phyloP scores from a whole-genome alignment of 768 basidiomycete genomes.

The Suillus spraguei region DNA sequence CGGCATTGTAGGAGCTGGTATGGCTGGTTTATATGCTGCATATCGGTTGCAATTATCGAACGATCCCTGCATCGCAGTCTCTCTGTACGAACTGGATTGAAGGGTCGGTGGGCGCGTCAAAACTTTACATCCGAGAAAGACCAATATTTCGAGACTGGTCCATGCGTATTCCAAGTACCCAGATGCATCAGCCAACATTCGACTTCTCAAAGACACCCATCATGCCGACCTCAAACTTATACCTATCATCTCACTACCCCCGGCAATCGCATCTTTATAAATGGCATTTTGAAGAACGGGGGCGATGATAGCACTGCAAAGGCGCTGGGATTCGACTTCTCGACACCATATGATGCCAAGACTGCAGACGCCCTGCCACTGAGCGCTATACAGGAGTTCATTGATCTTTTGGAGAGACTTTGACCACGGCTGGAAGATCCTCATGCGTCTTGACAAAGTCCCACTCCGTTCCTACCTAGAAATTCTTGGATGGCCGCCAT shows the following conservation, averaged over 20 bases:
- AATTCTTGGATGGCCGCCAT: conserved; percentile 16
- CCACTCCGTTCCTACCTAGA: conserved; percentile 24
- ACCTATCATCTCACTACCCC: conserved; percentile 10
- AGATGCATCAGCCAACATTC: conserved; percentile 13
- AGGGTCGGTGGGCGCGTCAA: conserved; percentile 19
- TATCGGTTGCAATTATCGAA: conserved; percentile 10
- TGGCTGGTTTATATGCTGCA: conserved; percentile 9
- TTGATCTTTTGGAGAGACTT: conserved; percentile 10
- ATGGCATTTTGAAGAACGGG: conserved; percentile 9
- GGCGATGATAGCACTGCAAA: conserved; percentile 6
- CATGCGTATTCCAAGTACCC: conserved; percentile 20
- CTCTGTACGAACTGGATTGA: conserved; percentile 9
- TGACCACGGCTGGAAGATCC: conserved; percentile 14
- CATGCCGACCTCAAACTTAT: conserved; percentile 10
- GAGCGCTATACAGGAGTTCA: conserved; percentile 2
- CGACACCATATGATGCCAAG: neutral
- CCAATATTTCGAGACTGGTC: conserved; percentile 22
- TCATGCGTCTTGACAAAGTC: conserved; percentile 18
- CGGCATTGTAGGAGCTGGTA: conserved; percentile 10
- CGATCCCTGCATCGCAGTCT: neutral
- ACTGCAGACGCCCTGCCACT: conserved; percentile 7
- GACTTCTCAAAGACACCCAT: conserved; percentile 9
- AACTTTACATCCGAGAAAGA: conserved; percentile 19
- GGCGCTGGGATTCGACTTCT: conserved; percentile 5
- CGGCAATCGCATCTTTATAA: conserved; percentile 6